These are phyloP conservation scores for Paspalum vaginatum DNA, from an alignment of 176 grass and related monocot species.

Conservation along the genomic window DNA sequence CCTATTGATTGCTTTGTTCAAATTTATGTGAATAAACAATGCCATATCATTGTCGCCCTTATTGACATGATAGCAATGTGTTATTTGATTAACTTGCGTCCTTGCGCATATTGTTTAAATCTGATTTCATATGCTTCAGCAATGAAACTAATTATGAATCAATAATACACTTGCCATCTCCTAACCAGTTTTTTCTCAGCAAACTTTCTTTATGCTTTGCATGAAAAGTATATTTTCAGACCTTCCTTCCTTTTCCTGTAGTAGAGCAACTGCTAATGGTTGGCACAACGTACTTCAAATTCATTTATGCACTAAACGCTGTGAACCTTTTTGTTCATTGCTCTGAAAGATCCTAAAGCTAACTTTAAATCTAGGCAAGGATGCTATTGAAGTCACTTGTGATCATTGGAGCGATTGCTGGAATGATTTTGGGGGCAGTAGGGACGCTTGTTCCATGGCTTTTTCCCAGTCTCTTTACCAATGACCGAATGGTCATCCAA, in stretches of 20 bases:
- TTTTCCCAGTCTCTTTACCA: conserved; percentile 78
- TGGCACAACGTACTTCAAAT: neutral
- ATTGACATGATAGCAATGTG: neutral
- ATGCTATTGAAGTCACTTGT: conserved; percentile 92
- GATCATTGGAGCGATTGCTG: conserved; percentile 72
- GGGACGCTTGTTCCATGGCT: conserved; percentile 83
- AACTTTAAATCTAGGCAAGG: conserved; percentile 65
- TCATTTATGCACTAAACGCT: conserved; percentile 20
- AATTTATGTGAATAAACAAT: neutral
- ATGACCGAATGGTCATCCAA: conserved; percentile 63
- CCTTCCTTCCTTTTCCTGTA: conserved; percentile 7
- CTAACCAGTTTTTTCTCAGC: conserved; percentile 21
- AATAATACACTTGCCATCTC: neutral
- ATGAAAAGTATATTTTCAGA: conserved; percentile 6
- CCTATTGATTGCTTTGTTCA: conserved; percentile 3
- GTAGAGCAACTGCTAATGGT: conserved; percentile 22
- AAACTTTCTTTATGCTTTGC: neutral
- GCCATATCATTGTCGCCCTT: conserved; percentile 9
- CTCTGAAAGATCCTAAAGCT: conserved; percentile 30
- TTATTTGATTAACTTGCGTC: conserved; percentile 28
- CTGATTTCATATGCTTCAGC: conserved; percentile 18
- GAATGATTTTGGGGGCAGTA: conserved; percentile 59
- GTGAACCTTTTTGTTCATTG: conserved; percentile 37
- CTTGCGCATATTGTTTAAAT: neutral
- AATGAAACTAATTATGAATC: neutral